Evolutionary conservation across 2,329 filamentous ascomycete genomes (phyloP), one percentile per base, ranked within the genome.

Genomic region (Pseudocercospora macadamiae): DNA sequence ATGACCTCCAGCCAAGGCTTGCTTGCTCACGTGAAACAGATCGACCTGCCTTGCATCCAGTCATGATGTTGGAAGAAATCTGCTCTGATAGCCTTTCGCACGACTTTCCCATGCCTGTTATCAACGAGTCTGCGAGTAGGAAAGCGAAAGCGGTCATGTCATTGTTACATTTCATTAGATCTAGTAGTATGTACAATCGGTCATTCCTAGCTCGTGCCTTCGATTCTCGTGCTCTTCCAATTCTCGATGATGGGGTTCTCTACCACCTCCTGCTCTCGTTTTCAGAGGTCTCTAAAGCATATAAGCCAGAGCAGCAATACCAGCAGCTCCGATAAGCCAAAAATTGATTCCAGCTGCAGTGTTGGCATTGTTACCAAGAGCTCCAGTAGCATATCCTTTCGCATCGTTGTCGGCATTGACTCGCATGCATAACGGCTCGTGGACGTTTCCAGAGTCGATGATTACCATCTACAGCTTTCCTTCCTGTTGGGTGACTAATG

Each of bases 391-490:
- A 8, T 44, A 44, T 26, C 39, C 52, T 21, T 54, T 42, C 12
- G 55, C 54, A 28, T 51, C 47, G 14, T 39, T 30, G n/a, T 53
- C 47, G 12, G 54, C 45, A 30, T 45, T 55, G 10, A 61, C 37
- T 19, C 53, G 52, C 16, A 61, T 52, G 30, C 59, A 61, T 9
- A 61, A 47, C 14, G 59, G 59, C 9, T 52, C 49, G 19, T 47
- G 57, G 3, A 51, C 56, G 36, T 36, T 61, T 14, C 59, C 59
- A n/a, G 54, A 57, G 14, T 61, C 55, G 23, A 61, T 55, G 8
- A 57, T 56, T 9, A 61, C 42, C 37, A 61, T 57, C 18, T 61
- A 55, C 3, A 57, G 18, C 10, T 55, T 45, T 5, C 42, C 48
- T 23, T 61, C 59, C 5, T 51, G 54, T 7, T 51, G 53, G 18